Base-by-base conservation (phyloP, 2,329 filamentous ascomycete genomes). In the Sclerotiophoma versabilis region DNA sequence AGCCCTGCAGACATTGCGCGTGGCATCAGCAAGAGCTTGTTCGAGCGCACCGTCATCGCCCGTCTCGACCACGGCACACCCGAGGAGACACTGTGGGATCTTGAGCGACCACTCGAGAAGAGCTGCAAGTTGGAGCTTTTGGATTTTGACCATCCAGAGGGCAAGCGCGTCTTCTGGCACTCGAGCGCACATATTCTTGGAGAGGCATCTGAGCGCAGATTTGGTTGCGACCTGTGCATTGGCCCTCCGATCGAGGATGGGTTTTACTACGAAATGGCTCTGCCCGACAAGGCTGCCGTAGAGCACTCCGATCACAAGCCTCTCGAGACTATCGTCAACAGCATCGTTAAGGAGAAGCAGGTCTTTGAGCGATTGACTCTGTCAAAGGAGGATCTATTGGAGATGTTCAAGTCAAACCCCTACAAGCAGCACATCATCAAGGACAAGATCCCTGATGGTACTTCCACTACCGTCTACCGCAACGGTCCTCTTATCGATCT, bases 371-470 rank as follows among this genome's bases (percentile, higher is more conserved):
- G 95, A 55, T 81, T 98, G 41, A 89, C 89, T 61, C 85, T 97
- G 71, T 90, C 90, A 62, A 98, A 98, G 79, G 90, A 93, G 49
- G 88, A 98, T 64, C 83, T 98, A 44, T 85, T 95, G 46, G 92
- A 96, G 75, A 96, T 98, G 91, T 98, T 98, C 81, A 86, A 87
- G 67, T 96, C 96, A 83, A 97, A 96, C 84, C 95, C 95, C 76
- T 98, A 96, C 83, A 98, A 99, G 85, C 87, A 96, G 75, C 91
- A 97, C 76, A 96, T 98, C 76, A 98, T 99, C 79, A 89, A 92
- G 67, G 90, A 92, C 80, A 92, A 96, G 77, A 91, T 98, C 57
- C 82, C 88, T 32, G 92, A 96, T 65, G 92, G 92, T 65, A 93
- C 92, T 50, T 91, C 84, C 73, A 96, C 92, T 73, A 98, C 95